These are phyloP conservation scores for Emmonsiellopsis sp. DNA, from an alignment of 2,329 filamentous ascomycete species.

Conservation along the genomic window DNA sequence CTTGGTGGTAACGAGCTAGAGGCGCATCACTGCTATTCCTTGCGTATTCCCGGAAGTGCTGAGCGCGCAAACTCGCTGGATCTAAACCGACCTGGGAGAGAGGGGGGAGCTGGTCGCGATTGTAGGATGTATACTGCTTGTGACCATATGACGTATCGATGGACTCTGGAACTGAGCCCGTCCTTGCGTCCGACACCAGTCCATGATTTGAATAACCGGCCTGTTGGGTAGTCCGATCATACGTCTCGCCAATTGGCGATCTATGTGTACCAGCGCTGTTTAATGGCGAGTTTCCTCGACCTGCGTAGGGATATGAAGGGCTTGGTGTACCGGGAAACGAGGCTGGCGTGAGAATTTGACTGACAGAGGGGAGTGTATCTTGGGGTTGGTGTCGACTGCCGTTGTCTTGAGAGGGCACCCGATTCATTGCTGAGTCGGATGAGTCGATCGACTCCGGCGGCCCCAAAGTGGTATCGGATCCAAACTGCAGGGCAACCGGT, in stretches of 20 bases:
- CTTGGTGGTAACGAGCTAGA: slow-evolving; percentile 13
- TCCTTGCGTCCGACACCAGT: neutral
- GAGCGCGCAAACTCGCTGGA: neutral
- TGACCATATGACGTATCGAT: neutral
- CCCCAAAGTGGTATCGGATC: slow-evolving; percentile 23
- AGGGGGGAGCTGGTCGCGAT: neutral
- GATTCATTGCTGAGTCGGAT: neutral
- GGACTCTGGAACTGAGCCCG: neutral
- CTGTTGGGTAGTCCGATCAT: neutral
- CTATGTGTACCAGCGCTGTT: neutral
- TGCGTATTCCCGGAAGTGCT: neutral
- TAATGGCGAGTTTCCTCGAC: neutral
- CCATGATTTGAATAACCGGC: neutral
- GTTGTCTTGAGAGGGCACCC: neutral
- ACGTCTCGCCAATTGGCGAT: neutral
- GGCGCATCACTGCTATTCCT: slow-evolving; percentile 3
- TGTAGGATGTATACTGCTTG: neutral
- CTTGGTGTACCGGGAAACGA: slow-evolving; percentile 18
- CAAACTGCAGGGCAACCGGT: slow-evolving; percentile 24
- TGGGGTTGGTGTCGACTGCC: slow-evolving; percentile 8
- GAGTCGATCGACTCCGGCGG: slow-evolving; percentile 13
- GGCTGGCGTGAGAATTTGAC: slow-evolving; percentile 28
- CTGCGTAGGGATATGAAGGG: slow-evolving; percentile 16
- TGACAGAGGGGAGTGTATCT: slow-evolving; percentile 30
- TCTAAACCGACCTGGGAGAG: neutral